phyloP scores from a whole-genome alignment of 2,329 filamentous ascomycete species.

The Hymenoscyphus fraxineus region DNA sequence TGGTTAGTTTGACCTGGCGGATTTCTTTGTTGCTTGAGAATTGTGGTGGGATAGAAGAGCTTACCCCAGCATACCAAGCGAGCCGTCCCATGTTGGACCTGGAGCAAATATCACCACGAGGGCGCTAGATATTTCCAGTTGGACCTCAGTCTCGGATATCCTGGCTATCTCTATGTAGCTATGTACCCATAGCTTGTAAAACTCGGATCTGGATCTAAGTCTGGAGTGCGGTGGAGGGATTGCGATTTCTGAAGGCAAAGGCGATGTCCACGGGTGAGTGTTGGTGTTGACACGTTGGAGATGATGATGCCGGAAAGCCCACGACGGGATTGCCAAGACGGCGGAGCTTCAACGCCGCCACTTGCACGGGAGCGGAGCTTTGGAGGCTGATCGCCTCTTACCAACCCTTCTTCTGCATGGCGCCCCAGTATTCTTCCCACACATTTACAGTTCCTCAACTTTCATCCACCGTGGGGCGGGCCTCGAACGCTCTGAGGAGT shows the following conservation, averaged over 20 bases:
- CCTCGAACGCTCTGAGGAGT: no score
- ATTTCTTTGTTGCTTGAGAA: background rate
- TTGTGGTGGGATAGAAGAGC: constrained; percentile 19
- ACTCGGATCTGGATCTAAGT: background rate
- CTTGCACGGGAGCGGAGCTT: background rate
- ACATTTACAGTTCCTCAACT: no score
- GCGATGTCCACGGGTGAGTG: background rate
- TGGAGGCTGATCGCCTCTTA: no score
- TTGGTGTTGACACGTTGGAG: constrained; percentile 13
- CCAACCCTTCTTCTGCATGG: background rate
- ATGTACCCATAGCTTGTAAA: constrained; percentile 25
- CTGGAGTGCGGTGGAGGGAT: background rate
- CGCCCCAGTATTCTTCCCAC: no score
- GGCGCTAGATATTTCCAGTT: constrained; percentile 11
- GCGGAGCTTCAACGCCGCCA: background rate
- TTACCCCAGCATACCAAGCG: constrained; percentile 51
- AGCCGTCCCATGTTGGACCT: constrained; percentile 32
- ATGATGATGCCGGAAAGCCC: background rate
- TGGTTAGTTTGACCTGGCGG: background rate
- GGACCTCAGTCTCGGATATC: constrained; percentile 15
- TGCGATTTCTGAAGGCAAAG: background rate
- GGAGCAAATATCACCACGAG: background rate
- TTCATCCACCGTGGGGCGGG: no score
- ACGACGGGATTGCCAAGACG: background rate
- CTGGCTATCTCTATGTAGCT: constrained; percentile 13